Conservation (phyloP, 2,329 filamentous ascomycete species). For the Fusarium sp. region DNA sequence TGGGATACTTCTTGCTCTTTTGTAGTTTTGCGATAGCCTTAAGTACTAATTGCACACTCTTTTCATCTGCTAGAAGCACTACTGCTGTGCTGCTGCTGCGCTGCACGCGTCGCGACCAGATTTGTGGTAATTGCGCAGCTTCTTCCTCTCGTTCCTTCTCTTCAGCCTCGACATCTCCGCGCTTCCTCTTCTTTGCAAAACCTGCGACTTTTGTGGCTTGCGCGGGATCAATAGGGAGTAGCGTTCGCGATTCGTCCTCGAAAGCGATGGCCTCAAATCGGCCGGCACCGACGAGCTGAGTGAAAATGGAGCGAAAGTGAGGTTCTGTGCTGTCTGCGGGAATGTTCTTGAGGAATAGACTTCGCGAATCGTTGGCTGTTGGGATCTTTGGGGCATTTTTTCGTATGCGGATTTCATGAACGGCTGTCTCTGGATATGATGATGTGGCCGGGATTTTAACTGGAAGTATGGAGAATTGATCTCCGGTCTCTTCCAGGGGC, state of each 20-base stretch:
- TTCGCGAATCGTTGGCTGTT: slow-evolving; percentile 77
- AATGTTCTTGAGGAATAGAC: slow-evolving; percentile 90
- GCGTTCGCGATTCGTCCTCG: slow-evolving; percentile 66
- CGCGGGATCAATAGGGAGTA: slow-evolving; percentile 58
- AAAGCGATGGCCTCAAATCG: slow-evolving; percentile 84
- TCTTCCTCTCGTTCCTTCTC: slow-evolving; percentile 66
- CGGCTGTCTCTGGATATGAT: slow-evolving; percentile 69
- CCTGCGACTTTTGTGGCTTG: slow-evolving; percentile 56
- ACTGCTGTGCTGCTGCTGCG: slow-evolving; percentile 82
- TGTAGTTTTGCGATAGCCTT: slow-evolving; percentile 76
- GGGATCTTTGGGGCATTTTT: slow-evolving; percentile 83
- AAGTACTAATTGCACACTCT: slow-evolving; percentile 79
- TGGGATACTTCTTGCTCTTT: slow-evolving; percentile 69
- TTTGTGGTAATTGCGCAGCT: slow-evolving; percentile 71
- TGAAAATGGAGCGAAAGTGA: slow-evolving; percentile 81
- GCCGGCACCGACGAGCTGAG: slow-evolving; percentile 77
- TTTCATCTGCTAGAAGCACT: slow-evolving; percentile 84
- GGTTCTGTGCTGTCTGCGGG: slow-evolving; percentile 84
- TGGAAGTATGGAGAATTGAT: slow-evolving; percentile 76
- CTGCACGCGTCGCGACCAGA: slow-evolving; percentile 78
- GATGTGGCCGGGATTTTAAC: slow-evolving; percentile 72
- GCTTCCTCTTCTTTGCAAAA: slow-evolving; percentile 56
- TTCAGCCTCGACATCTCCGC: slow-evolving; percentile 64
- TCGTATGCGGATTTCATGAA: slow-evolving; percentile 89
- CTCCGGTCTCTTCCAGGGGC: slow-evolving; percentile 44